These are phyloP conservation scores for Aurantiochytrium sp. DNA, from an alignment of 108 stramenopile genomes.

Conservation along the genomic window DNA sequence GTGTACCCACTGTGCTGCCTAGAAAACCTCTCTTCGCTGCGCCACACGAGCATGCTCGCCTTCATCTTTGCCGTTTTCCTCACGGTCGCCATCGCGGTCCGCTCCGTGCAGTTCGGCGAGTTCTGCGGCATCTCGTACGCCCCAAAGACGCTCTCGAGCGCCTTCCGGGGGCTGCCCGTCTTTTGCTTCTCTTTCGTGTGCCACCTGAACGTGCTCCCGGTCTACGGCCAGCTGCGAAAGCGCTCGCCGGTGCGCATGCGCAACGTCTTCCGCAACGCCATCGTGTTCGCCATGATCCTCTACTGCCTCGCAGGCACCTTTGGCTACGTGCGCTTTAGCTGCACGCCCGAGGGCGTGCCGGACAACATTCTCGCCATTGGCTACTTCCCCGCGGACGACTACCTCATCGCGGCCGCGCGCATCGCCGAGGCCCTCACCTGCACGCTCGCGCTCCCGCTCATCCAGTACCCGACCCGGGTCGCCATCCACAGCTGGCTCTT, in stretches of 20 bases:
- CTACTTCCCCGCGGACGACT: background rate
- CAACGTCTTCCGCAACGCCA: conserved; percentile 4
- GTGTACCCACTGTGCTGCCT: background rate
- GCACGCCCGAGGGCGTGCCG: background rate
- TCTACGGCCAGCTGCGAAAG: conserved; percentile 6
- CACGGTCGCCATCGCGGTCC: background rate
- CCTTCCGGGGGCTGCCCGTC: background rate
- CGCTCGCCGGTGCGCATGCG: conserved; percentile 9
- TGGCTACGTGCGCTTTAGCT: conserved; percentile 8
- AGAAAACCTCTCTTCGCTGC: background rate
- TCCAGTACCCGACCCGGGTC: conserved; percentile 15
- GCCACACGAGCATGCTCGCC: conserved; percentile 27
- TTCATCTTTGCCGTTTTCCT: conserved; percentile 24
- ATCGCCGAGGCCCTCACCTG: conserved; percentile 19
- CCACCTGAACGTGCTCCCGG: conserved; percentile 20
- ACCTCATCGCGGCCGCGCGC: background rate
- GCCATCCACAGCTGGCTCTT: conserved; percentile 15
- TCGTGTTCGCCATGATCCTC: conserved; percentile 20
- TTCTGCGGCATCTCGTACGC: background rate
- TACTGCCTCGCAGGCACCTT: background rate
- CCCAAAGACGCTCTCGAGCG: background rate
- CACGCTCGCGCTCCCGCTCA: conserved; percentile 12
- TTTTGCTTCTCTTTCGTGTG: conserved; percentile 24
- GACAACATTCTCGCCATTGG: conserved; percentile 26
- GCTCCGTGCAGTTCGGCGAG: conserved; percentile 12